Evolutionary conservation across 768 basidiomycete genomes (phyloP), one percentile per base, ranked within the genome.

Genomic region (Ramaria sp.): DNA sequence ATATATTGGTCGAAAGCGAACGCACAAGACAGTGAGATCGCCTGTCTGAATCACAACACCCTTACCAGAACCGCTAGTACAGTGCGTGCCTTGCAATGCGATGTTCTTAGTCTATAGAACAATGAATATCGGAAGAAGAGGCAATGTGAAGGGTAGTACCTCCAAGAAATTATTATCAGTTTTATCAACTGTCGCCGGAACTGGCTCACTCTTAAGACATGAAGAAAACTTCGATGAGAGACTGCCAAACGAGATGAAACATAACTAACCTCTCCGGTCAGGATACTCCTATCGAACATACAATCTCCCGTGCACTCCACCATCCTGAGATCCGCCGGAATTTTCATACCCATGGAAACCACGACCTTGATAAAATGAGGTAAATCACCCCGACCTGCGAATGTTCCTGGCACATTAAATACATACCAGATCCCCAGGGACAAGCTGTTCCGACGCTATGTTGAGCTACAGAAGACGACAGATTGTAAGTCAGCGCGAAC

Each of bases 241-340:
- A 1, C 13, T 34, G 2, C 32, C 3, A 34, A 34, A 34, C 13
- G 13, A 34, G 64, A 58, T n/a, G 62, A 61, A 12, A 60, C 27
- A 70, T n/a, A 37, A 15, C 32, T 66, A 58, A 76, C 76, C 65
- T 81, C 79, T 15, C 79, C 80, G 4, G 83, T 85, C n/a, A 85
- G 70, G 37, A 84, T 73, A 30, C 79, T 76, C 28, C 81, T 70
- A 59, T 85, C 83, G 45, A 83, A 78, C 53, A 73, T 73, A 37
- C 83, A 65, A 61, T 85, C 83, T 2, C 73, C 66, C 18, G 75
- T 77, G 22, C 73, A 73, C 3, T 79, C 70, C 34, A 85, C 72
- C n/a, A 88, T 68, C 48, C 79, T 75, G 15, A 87, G 56, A 61
- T 88, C 85, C 3, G 85, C 84, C 0, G 85, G 85, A 1, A 86